Base-by-base conservation (phyloP, 345 rosid genomes). In the Aquilaria malaccensis region DNA sequence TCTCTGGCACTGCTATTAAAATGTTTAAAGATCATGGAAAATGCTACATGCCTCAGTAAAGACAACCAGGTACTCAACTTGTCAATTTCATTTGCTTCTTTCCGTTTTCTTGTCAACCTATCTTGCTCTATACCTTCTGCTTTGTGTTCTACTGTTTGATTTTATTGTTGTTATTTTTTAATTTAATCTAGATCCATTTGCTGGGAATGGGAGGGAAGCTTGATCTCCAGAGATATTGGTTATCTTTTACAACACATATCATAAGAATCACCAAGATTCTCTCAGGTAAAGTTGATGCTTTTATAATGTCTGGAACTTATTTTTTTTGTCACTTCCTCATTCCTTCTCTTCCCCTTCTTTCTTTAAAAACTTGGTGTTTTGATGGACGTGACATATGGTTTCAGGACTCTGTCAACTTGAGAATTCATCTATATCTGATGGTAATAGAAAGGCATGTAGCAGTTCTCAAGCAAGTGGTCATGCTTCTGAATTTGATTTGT, bases 11-110 rank as follows among this genome's bases (percentile, higher is more conserved):
- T 85, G 62, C 92, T 93, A 53, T 68, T 83, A 37, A 89, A 85
- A 84, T 87, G 91, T 79, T 70, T 89, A 76, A 93, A 82, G 78
- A 89, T 89, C 69, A 87, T 93, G 98, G 98, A 93, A 77, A 93
- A 93, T 81, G 94, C 97, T 50, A 88, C 96, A 45, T 83, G 89
- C 75, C 81, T 87, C 7, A 93, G 96, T 74, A 79, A 81, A 63
- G 92, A 85, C 59, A 93, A 93, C 69, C 98, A 93, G 96, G 98
- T 91, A 76, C 58, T 52, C 41, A 3, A 55, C 55, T 46, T 37
- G 31, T 55, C 13, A 37, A 33, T 59, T 62, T 60, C 61, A 52
- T 55, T 66, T 62, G 46, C 50, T 50, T 13, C 3, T 13, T 12
- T 22, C 49, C 33, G 2, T 45, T 55, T 49, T 37, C 43, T 37